Evolutionary conservation across 306 rosid genomes (phyloP), one percentile per base, ranked within the genome.

Genomic region (Carpinus viminea): DNA sequence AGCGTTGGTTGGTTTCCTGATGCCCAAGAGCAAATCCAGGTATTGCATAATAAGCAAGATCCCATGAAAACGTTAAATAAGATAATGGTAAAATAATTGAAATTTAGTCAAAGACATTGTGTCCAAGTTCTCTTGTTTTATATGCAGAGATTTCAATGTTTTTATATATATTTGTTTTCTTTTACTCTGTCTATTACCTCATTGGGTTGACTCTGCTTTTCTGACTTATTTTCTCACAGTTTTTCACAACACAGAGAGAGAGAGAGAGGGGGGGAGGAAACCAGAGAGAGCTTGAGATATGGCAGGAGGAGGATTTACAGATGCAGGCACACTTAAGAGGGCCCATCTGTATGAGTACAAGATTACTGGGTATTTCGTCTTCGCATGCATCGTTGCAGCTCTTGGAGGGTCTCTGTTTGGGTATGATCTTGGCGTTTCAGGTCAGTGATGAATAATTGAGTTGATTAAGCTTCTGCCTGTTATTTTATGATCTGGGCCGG

Each of bases 401-500:
- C 91, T 94, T 72, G 98, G 98, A 66, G 98, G 98, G 2, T 90
- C 97, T 59, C 87, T 94, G 16, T 90, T 94, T 72, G 97, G 97
- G 48, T 94, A 94, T 84, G 97, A 94, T 88, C 94, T 90, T 52
- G 98, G 98, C 24, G 98, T 94, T 80, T 94, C 97, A 55, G 98
- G 97, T 89, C n/a, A 80, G 83, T 72, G 60, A 46, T 3, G 72
- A 17, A 5, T 52, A 72, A 8, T n/a, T 51, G 45, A 41, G 7
- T 55, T n/a, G 18, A 5, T 21, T 59, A 8, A 24, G 26, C 26
- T 24, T 24, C 26, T 24, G 26, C 11, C 38, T 59, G 2, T 20
- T 28, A 11, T 59, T 38, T 38, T 38, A 38, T 4, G 43, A 38
- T 38, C 43, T 38, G 43, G 43, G 43, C 43, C 3, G 43, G 43